These are phyloP conservation scores for Buddleja alternifolia DNA, from an alignment of 257 asterid species.

Conservation along the genomic window DNA sequence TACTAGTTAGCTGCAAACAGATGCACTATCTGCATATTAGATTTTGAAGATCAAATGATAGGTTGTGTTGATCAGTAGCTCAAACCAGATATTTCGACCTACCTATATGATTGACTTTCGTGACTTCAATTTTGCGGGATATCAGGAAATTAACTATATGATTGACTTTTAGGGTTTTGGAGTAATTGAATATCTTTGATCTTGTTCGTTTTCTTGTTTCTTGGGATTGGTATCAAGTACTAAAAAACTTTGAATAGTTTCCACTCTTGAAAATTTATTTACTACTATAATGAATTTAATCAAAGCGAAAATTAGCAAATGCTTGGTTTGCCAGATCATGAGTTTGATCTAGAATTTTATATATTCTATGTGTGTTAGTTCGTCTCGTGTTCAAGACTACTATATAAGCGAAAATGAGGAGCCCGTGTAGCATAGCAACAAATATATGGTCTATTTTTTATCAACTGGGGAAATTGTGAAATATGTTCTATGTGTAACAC, in stretches of 20 bases:
- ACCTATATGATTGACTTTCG: neutral
- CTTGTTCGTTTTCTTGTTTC: neutral
- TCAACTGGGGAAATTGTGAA: neutral
- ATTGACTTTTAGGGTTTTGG: neutral
- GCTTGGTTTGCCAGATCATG: neutral
- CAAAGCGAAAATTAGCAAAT: neutral
- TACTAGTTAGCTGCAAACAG: neutral
- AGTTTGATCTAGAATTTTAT: neutral
- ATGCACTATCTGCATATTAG: neutral
- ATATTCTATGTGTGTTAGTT: neutral
- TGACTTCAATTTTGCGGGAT: neutral
- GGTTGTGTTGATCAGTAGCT: neutral
- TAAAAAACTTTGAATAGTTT: neutral
- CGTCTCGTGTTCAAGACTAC: neutral
- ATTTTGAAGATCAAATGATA: neutral
- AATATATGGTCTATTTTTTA: neutral
- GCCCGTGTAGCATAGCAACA: neutral
- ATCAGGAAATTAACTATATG: neutral
- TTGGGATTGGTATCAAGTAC: neutral
- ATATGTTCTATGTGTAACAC: neutral
- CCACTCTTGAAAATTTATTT: neutral
- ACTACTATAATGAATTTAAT: neutral
- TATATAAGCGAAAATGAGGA: neutral
- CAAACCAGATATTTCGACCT: no score
- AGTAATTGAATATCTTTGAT: conserved; percentile 1